Evolutionary conservation across 2,329 filamentous ascomycete species (phyloP), one percentile per base, ranked within the genome.

Genomic region (Sporothrix humicola): DNA sequence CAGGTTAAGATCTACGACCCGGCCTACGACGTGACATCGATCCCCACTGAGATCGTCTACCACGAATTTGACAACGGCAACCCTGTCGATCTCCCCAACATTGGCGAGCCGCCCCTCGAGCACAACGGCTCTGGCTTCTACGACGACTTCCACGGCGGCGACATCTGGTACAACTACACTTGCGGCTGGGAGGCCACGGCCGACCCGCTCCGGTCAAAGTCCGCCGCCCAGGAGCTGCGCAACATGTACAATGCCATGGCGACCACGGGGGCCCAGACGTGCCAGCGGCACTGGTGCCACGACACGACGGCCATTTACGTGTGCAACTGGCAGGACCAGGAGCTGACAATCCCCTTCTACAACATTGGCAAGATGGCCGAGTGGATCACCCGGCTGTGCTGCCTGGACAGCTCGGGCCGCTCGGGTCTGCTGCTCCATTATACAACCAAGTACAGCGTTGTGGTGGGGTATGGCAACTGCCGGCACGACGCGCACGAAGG

Each of bases 381-480:
- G n/a, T 65, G 72, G n/a, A 50, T 76, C 3, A 44, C 56, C 44
- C 72, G 54, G 37, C 69, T 74, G 31, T 76, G 74, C 73, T 76
- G 74, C 70, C 54, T 72, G 26, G 56, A 69, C 54, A 66, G 56
- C 50, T 44, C 7, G 58, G 73, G 71, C 46, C 74, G 72, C 52
- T 72, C 73, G 5, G 74, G 73, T 4, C 56, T 61, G 65, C 73
- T 76, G 58, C 74, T 69, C 69, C 74, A 76, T 50, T 73, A 74
- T 26, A 44, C 26, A 13, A 10, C 17, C 12, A 31, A 52, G 9
- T 74, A 74, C 71, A 72, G 65, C n/a, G 72, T 73, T 3, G 71
- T 76, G 6, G 46, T 76, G 7, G 74, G 74, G 42, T 76, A 73
- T 17, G 69, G 54, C 37, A 73, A 76, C 69, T 75, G 74, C 74